These are phyloP conservation scores for Chalciporus chontae DNA, from an alignment of 768 basidiomycete species.

Conservation along the genomic window DNA sequence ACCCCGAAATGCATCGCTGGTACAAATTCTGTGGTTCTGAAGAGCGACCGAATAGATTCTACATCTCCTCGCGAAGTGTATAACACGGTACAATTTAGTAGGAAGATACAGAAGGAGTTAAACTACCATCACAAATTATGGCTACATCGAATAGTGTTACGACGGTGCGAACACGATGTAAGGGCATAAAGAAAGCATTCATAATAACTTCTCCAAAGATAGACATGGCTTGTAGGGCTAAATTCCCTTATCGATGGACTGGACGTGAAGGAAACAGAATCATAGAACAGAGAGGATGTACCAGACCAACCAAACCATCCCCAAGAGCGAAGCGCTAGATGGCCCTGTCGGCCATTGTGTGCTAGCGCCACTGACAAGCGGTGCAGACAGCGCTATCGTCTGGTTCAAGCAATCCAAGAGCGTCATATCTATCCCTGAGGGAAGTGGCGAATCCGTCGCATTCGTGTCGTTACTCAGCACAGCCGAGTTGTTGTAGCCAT, in stretches of 20 bases:
- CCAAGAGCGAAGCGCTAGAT: constrained; percentile 7
- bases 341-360: constrained; percentile 6
- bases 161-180: no score
- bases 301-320: constrained; percentile 15
- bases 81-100: no score
- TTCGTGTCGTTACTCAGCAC: constrained; percentile 40
- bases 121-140: not conserved
- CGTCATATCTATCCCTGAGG: constrained; percentile 44
- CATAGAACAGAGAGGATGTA: constrained; percentile 9
- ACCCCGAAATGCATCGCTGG: no score
- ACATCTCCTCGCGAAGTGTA: no score
- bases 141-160: not conserved
- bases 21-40: no score
- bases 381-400: constrained; percentile 58
- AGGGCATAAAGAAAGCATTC: no score
- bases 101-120: no score
- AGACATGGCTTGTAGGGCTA: no score
- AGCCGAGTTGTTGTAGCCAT: constrained; percentile 66
- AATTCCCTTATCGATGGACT: no score
- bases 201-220: no score
- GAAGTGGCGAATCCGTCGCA: constrained; percentile 46
- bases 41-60: no score
- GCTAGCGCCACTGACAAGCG: constrained; percentile 45
- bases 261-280: not conserved
- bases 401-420: constrained; percentile 57